Conservation (phyloP, 805 yeast genomes). For the Cyberlindnera americana region DNA sequence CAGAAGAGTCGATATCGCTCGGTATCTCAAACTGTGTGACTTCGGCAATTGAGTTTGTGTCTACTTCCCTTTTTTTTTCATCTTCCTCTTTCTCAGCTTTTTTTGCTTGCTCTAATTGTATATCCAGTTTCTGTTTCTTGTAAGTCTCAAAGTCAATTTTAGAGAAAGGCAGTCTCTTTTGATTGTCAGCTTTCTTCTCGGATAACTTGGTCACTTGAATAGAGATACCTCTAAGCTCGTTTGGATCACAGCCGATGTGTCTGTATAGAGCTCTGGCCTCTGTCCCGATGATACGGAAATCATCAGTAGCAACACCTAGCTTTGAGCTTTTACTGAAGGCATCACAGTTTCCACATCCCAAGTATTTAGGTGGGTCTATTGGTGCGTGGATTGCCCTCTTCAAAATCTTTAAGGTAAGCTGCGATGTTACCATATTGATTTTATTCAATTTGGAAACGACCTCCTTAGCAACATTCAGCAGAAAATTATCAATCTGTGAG, state of each 20-base stretch:
- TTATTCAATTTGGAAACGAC: conserved; percentile 48
- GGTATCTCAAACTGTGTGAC: conserved; percentile 28
- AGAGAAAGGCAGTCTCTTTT: conserved; percentile 34
- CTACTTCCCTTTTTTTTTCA: background rate
- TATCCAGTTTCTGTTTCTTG: conserved; percentile 9
- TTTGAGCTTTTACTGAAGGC: conserved; percentile 53
- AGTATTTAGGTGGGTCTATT: conserved; percentile 65
- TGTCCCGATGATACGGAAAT: conserved; percentile 54
- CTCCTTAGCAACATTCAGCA: conserved; percentile 56
- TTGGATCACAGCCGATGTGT: conserved; percentile 53
- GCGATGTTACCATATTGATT: conserved; percentile 47
- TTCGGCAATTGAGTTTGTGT: background rate
- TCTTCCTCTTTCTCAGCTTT: background rate
- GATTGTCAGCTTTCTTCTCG: conserved; percentile 29
- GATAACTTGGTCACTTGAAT: conserved; percentile 60
- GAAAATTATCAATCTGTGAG: conserved; percentile 61
- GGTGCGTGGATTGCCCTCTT: conserved; percentile 66
- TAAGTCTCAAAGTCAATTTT: conserved; percentile 16
- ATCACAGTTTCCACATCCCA: conserved; percentile 86
- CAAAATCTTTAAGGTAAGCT: conserved; percentile 63
- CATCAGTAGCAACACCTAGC: conserved; percentile 60
- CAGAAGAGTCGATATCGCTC: conserved; percentile 27
- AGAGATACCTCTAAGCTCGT: conserved; percentile 76
- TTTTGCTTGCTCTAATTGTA: no score
- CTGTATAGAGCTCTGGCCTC: conserved; percentile 57